phyloP scores from a whole-genome alignment of 129 eudicot species.

The Centella asiatica region DNA sequence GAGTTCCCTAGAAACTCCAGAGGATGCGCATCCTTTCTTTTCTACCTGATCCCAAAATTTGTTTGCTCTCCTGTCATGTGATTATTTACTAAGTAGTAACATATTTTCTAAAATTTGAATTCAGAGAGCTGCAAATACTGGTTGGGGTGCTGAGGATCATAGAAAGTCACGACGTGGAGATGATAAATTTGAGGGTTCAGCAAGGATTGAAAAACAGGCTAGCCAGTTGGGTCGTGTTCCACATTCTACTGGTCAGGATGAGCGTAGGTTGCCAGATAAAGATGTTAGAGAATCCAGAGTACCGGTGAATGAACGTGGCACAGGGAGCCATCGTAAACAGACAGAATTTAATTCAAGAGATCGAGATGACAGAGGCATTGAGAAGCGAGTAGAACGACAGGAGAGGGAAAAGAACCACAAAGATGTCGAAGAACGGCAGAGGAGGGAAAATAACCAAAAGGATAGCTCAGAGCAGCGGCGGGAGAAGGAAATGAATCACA shows the following conservation, averaged over 20 bases:
- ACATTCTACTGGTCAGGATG: constrained; percentile 12
- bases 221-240: constrained; percentile 15
- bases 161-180: constrained; percentile 46
- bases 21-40: too few species aligned
- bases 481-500: not conserved
- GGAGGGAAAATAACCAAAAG: too few species aligned
- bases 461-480: too few species aligned
- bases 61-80: not conserved
- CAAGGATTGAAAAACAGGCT: constrained; percentile 19
- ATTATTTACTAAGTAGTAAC: not conserved
- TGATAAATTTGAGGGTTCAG: constrained; percentile 40
- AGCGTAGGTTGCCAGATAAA: constrained; percentile 20
- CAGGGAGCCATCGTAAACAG: constrained; percentile 13
- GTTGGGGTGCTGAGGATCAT: constrained; percentile 89
- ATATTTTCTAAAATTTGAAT: constrained; percentile 1
- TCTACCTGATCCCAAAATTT: not conserved
- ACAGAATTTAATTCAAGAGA: constrained; percentile 28
- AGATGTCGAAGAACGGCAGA: constrained; percentile 7
- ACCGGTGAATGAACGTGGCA: constrained; percentile 10
- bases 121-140: constrained; percentile 97
- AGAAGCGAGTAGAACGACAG: constrained; percentile 10
- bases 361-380: constrained; percentile 23
- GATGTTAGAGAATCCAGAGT: constrained; percentile 25
- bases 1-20: too few species aligned
- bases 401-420: not conserved